These are phyloP conservation scores for Mucor lusitanicus DNA, from an alignment of 371 early-diverging fungal genomes.

Conservation along the genomic window DNA sequence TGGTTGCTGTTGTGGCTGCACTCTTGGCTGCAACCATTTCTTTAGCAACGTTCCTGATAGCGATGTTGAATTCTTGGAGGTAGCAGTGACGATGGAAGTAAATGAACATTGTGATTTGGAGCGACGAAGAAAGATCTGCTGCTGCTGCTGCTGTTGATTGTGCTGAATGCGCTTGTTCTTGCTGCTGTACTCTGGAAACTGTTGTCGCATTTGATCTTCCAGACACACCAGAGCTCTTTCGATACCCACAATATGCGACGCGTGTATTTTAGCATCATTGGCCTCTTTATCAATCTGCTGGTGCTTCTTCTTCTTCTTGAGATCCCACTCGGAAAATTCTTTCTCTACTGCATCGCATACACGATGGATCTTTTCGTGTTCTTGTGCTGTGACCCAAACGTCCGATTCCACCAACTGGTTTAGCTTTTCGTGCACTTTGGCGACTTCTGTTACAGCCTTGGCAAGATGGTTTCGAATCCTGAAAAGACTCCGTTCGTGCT, in stretches of 20 bases:
- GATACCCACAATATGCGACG: conserved; percentile 23
- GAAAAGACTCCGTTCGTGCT: conserved; percentile 9
- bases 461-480: conserved; percentile 6
- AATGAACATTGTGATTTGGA: neutral
- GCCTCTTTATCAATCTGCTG: conserved; percentile 13
- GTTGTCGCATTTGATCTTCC: conserved; percentile 6
- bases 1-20: neutral
- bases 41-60: conserved; percentile 6
- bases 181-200: neutral
- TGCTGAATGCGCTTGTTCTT: neutral
- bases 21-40: conserved; percentile 10
- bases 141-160: neutral
- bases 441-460: neutral
- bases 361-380: conserved; percentile 16
- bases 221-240: conserved; percentile 14
- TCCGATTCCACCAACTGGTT: conserved; percentile 3
- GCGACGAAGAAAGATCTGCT: neutral
- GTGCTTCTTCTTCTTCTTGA: neutral
- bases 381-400: conserved; percentile 23
- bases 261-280: conserved; percentile 11
- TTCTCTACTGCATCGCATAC: neutral
- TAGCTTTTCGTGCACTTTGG: neutral
- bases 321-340: conserved; percentile 1
- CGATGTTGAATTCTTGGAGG: conserved; percentile 12
- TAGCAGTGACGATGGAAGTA: conserved; percentile 2